A percentile compares a stretch with the other conserved stretches of the same genome.
Evolutionary conservation across 2,329 filamentous ascomycete genomes (phyloP).

Genomic region (Scytalidium sp.): DNA sequence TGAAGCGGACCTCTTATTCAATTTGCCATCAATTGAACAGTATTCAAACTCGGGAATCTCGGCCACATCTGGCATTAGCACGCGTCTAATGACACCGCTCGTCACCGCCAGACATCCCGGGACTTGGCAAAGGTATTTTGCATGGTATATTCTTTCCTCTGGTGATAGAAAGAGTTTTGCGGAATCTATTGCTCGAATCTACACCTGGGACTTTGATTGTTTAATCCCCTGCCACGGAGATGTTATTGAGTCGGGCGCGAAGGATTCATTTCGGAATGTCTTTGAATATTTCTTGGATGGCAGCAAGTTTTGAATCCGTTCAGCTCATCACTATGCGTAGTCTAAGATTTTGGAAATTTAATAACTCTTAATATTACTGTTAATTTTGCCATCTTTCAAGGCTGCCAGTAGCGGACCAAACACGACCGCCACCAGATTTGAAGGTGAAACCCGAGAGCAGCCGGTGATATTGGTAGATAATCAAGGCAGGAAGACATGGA

Average conservation of each 20-base stretch:
- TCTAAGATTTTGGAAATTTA: no score
- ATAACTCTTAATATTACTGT: no score
- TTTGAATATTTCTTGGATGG: conserved; percentile 52
- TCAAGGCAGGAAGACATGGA: no score
- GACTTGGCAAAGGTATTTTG: conserved; percentile 57
- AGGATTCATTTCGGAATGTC: conserved; percentile 56
- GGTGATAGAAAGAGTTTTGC: conserved; percentile 40
- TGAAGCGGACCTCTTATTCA: conserved; percentile 65
- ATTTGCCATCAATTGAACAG: conserved; percentile 61
- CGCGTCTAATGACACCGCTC: conserved; percentile 48
- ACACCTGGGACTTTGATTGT: conserved; percentile 62
- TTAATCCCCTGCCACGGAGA: conserved; percentile 68
- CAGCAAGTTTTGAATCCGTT: no score
- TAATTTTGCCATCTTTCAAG: no score
- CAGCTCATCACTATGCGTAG: no score
- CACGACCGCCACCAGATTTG: no score
- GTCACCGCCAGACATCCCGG: conserved; percentile 44
- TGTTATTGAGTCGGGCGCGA: conserved; percentile 56
- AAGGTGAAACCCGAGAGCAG: no score
- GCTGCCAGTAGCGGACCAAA: no score
- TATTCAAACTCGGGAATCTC: conserved; percentile 46
- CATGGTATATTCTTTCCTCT: conserved; percentile 48
- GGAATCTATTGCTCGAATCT: conserved; percentile 49
- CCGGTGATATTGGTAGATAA: no score
- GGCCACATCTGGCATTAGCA: conserved; percentile 48